phyloP scores from a whole-genome alignment of 768 basidiomycete genomes.

The Phanerochaete carnosa region DNA sequence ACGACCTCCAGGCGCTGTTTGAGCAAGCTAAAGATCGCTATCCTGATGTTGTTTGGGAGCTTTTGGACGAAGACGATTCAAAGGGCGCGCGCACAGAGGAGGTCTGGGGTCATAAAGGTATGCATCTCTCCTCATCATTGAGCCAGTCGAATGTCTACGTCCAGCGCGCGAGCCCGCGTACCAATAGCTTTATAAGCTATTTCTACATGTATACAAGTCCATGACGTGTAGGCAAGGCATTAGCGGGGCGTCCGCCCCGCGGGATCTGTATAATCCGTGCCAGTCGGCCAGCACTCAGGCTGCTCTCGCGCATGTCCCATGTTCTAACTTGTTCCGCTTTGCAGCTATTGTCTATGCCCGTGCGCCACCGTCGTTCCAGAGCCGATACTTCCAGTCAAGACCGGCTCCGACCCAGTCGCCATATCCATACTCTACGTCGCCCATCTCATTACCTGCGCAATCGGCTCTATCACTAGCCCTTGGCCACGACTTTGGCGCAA shows the following conservation, averaged over 20 bases:
- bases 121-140: conserved; percentile 16
- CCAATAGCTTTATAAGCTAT: not conserved
- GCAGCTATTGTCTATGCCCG: conserved; percentile 92
- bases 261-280: not conserved
- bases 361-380: conserved; percentile 89
- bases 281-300: not conserved
- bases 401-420: conserved; percentile 54
- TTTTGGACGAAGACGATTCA: conserved; percentile 46
- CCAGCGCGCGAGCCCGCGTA: no score
- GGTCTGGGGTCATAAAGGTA: conserved; percentile 96
- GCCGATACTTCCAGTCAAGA: conserved; percentile 79
- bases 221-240: not conserved
- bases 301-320: not conserved
- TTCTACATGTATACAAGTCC: not conserved
- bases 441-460: conserved; percentile 48
- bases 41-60: conserved; percentile 96
- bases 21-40: conserved; percentile 85
- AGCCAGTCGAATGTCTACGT: no score
- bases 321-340: not conserved
- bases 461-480: conserved; percentile 60
- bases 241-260: not conserved
- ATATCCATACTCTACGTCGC: conserved; percentile 44
- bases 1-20: conserved; percentile 76
- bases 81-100: conserved; percentile 40
- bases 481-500: conserved; percentile 37